Conservation (phyloP, 1,284 basidiomycete genomes). For the Cutaneotrichosporon sp. region DNA sequence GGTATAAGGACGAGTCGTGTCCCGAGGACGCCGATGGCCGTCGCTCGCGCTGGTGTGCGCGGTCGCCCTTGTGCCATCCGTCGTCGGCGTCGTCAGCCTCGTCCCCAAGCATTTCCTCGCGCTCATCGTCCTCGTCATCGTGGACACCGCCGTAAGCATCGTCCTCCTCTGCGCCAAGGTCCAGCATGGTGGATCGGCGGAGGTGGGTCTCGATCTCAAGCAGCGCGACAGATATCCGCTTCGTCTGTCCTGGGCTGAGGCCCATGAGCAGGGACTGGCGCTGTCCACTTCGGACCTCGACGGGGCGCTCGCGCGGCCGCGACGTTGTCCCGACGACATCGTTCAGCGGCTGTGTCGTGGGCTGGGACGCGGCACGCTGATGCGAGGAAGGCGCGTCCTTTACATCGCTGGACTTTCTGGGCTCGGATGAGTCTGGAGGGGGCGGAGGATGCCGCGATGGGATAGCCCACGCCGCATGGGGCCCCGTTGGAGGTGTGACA, state of each 20-base stretch:
- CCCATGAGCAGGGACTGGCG: conserved; percentile 34
- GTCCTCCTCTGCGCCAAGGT: conserved; percentile 2
- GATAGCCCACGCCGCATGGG: too few species aligned
- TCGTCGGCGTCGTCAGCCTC: conserved; percentile 6
- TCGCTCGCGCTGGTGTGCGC: neutral
- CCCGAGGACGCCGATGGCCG: conserved; percentile 6
- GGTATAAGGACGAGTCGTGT: conserved; percentile 23
- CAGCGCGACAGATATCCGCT: conserved; percentile 40
- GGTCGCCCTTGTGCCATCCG: too few species aligned
- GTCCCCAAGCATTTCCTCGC: conserved; percentile 29
- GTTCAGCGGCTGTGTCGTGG: neutral
- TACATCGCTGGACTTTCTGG: too few species aligned
- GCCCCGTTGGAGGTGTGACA: neutral
- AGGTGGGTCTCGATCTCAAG: conserved; percentile 36
- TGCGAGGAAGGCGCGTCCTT: too few species aligned
- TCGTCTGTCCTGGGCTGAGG: conserved; percentile 35
- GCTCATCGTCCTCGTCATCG: conserved; percentile 26
- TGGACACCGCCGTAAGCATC: conserved; percentile 11
- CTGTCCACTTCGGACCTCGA: conserved; percentile 5
- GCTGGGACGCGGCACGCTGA: too few species aligned
- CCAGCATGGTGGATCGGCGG: conserved; percentile 4
- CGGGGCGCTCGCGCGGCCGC: neutral
- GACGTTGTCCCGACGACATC: neutral
- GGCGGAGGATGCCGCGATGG: too few species aligned
- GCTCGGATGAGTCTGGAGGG: too few species aligned